Conservation (phyloP, 345 rosid species). For the Clarkia xantiana region DNA sequence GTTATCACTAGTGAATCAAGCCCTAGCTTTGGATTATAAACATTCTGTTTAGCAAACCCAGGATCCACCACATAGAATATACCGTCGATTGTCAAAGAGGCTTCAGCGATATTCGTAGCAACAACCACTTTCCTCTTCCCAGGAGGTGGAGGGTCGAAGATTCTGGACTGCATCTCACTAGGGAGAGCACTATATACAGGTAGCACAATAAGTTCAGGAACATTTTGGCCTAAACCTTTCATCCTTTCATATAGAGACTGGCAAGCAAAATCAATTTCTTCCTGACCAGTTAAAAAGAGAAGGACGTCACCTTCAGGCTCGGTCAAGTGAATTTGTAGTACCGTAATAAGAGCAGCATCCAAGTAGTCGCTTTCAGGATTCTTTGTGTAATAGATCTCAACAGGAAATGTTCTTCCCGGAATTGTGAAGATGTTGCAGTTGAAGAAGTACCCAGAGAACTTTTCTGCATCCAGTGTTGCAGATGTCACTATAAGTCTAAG, state of each 20-base stretch:
- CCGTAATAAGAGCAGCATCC: conserved; percentile 67
- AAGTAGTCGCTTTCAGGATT: conserved; percentile 80
- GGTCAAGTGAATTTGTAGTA: conserved; percentile 69
- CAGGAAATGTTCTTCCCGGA: conserved; percentile 79
- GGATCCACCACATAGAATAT: conserved; percentile 76
- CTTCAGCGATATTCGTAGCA: conserved; percentile 80
- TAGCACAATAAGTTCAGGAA: conserved; percentile 60
- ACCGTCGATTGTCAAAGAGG: conserved; percentile 70
- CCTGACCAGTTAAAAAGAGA: conserved; percentile 77
- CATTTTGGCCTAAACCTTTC: conserved; percentile 61
- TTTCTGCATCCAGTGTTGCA: conserved; percentile 76
- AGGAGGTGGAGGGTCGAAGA: conserved; percentile 71
- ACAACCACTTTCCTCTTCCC: conserved; percentile 79
- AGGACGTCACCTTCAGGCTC: conserved; percentile 82
- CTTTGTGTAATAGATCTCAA: conserved; percentile 60
- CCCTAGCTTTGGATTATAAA: conserved; percentile 71
- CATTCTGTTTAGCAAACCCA: conserved; percentile 72
- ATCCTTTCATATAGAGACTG: conserved; percentile 56
- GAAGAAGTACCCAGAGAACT: conserved; percentile 68
- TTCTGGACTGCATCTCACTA: conserved; percentile 82
- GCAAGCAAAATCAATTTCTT: conserved; percentile 76
- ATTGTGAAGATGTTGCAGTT: conserved; percentile 70
- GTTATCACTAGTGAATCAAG: conserved; percentile 64
- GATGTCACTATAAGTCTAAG: conserved; percentile 68
- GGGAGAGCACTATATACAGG: conserved; percentile 85